Percentiles rank a stretch among this genome's conserved stretches.
phyloP scores from a whole-genome alignment of 1,139 yeast genomes.

The Eremothecium cymbalariae region DNA sequence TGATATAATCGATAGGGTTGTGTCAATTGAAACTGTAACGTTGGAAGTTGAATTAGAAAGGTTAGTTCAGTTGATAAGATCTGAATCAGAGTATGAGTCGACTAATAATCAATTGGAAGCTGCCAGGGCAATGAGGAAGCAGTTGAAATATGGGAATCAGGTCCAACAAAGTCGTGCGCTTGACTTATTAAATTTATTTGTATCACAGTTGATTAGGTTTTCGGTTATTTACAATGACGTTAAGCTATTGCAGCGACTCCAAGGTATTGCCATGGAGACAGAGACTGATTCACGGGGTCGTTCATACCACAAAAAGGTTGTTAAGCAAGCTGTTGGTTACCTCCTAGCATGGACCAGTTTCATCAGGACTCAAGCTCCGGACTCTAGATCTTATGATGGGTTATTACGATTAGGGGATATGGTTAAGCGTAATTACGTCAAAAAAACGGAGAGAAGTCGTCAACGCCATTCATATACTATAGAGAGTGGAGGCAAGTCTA shows the following conservation, averaged over 20 bases:
- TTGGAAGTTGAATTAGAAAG: slow-evolving; percentile 37
- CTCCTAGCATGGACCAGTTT: slow-evolving; percentile 23
- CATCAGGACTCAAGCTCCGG: slow-evolving; percentile 33
- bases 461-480: neutral
- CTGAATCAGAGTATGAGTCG: slow-evolving; percentile 19
- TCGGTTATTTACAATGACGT: slow-evolving; percentile 56
- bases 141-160: slow-evolving; percentile 68
- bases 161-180: slow-evolving; percentile 40
- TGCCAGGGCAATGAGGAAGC: slow-evolving; percentile 83
- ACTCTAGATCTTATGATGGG: slow-evolving; percentile 25
- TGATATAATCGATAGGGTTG: slow-evolving; percentile 41
- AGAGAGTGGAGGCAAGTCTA: slow-evolving; percentile 10
- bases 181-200: slow-evolving; percentile 61
- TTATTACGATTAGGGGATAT: slow-evolving; percentile 14
- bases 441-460: neutral
- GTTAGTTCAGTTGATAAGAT: slow-evolving; percentile 29
- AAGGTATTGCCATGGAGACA: slow-evolving; percentile 37
- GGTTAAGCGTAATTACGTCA: slow-evolving; percentile 13
- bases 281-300: slow-evolving; percentile 20
- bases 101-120: slow-evolving; percentile 46
- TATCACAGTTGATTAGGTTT: slow-evolving; percentile 56
- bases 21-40: slow-evolving; percentile 36
- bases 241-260: slow-evolving; percentile 59
- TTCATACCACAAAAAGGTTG: slow-evolving; percentile 18
- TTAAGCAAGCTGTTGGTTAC: slow-evolving; percentile 18